These are phyloP conservation scores for Martensiomyces pterosporus DNA, from an alignment of 192 early-diverging fungal genomes.

Conservation along the genomic window DNA sequence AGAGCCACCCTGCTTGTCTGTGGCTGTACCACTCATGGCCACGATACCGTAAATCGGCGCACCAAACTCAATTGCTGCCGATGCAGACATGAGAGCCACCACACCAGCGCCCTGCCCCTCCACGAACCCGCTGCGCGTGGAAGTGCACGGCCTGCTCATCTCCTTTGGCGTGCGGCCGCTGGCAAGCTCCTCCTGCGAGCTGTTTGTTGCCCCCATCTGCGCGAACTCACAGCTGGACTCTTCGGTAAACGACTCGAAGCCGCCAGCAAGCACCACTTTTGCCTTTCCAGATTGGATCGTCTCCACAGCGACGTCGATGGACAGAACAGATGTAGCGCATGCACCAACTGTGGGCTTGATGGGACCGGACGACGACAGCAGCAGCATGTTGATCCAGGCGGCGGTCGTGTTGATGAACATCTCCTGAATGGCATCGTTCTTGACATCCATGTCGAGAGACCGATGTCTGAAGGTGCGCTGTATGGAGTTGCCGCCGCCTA, in stretches of 20 bases:
- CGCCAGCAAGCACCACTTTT: constrained; percentile 82
- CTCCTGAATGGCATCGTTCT: constrained; percentile 85
- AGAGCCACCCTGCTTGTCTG: constrained; percentile 85
- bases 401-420: constrained; percentile 92
- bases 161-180: constrained; percentile 79
- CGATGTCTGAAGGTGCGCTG: constrained; percentile 78
- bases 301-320: constrained; percentile 82
- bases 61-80: constrained; percentile 80
- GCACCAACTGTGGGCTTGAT: constrained; percentile 62
- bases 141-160: constrained; percentile 81
- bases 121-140: constrained; percentile 86
- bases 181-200: constrained; percentile 73
- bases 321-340: constrained; percentile 83
- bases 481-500: constrained; percentile 62
- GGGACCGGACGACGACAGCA: constrained; percentile 49
- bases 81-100: constrained; percentile 76
- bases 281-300: constrained; percentile 79
- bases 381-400: constrained; percentile 87
- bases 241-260: constrained; percentile 82
- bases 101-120: constrained; percentile 84
- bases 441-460: constrained; percentile 68
- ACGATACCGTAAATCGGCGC: constrained; percentile 82
- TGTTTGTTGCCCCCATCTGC: constrained; percentile 92
- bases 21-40: constrained; percentile 76
- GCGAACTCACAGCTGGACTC: constrained; percentile 86